Conservation (phyloP, 2,329 filamentous ascomycete genomes). For the Xylaria sp. region DNA sequence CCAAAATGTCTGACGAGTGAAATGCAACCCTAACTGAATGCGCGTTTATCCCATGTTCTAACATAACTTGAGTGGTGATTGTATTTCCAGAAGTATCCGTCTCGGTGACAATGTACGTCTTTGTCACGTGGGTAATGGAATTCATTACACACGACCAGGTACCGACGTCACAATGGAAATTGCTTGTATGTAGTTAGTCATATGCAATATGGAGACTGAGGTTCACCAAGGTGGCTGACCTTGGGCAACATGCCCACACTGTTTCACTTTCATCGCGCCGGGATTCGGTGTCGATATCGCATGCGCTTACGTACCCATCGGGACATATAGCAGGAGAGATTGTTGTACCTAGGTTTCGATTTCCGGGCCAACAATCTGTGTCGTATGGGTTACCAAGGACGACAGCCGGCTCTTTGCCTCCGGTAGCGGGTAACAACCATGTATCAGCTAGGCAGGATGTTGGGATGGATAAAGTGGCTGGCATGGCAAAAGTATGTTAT, state of each 20-base stretch:
- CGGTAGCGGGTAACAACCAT: not conserved
- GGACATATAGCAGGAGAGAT: not conserved
- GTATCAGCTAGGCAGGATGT: not conserved
- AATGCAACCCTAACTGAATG: slow-evolving; percentile 19
- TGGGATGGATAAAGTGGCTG: not conserved
- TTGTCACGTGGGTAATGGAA: not conserved
- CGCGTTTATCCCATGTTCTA: not conserved
- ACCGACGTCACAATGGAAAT: slow-evolving; percentile 5
- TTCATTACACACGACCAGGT: not conserved
- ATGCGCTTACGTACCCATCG: not conserved
- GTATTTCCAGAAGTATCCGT: not conserved
- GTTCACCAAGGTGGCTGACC: not conserved
- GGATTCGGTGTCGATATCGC: not conserved
- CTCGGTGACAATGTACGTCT: not conserved
- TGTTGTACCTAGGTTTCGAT: not conserved
- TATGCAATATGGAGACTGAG: not conserved
- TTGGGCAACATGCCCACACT: not conserved
- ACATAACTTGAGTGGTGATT: not conserved
- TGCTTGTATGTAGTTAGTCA: slow-evolving; percentile 2
- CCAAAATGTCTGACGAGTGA: slow-evolving; percentile 13
- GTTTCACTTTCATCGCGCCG: not conserved
- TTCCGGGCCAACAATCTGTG: not conserved
- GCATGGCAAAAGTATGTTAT: not conserved
- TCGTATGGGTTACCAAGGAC: not conserved
- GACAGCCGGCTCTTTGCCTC: not conserved